phyloP scores from a whole-genome alignment of 2,329 filamentous ascomycete genomes.

The Uncinocarpus reesii region DNA sequence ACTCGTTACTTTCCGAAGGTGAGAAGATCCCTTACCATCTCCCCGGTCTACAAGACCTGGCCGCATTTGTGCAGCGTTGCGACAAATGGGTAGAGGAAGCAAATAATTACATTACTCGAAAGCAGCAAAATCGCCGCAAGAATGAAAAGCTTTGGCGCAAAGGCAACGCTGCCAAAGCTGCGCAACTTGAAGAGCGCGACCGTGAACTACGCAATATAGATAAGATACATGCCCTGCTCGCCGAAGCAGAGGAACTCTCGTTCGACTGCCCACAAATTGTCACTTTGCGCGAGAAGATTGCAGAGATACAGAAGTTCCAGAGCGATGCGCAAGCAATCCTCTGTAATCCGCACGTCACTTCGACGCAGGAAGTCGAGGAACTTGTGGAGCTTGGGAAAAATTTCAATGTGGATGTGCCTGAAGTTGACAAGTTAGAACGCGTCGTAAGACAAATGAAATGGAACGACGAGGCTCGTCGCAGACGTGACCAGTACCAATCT shows the following conservation, averaged over 20 bases:
- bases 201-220: slow-evolving; percentile 78
- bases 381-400: slow-evolving; percentile 78
- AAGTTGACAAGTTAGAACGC: slow-evolving; percentile 70
- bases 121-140: slow-evolving; percentile 94
- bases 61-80: slow-evolving; percentile 86
- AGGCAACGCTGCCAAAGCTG: slow-evolving; percentile 56
- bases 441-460: slow-evolving; percentile 79
- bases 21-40: slow-evolving; percentile 92
- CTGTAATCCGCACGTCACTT: slow-evolving; percentile 52
- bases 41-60: slow-evolving; percentile 68
- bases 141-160: slow-evolving; percentile 80
- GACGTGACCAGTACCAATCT: slow-evolving; percentile 56
- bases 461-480: slow-evolving; percentile 66
- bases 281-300: slow-evolving; percentile 72
- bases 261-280: slow-evolving; percentile 90
- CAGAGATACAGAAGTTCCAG: slow-evolving; percentile 77
- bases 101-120: slow-evolving; percentile 88
- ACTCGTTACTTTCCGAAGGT: slow-evolving; percentile 77
- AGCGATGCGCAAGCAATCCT: slow-evolving; percentile 61
- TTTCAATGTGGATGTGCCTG: slow-evolving; percentile 85
- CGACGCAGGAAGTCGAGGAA: slow-evolving; percentile 70
- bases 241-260: slow-evolving; percentile 72
- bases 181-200: slow-evolving; percentile 73
- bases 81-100: slow-evolving; percentile 98
- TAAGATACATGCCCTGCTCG: slow-evolving; percentile 75